Base-by-base conservation (phyloP, 805 yeast species). In the Monosporozyma aerobia region DNA sequence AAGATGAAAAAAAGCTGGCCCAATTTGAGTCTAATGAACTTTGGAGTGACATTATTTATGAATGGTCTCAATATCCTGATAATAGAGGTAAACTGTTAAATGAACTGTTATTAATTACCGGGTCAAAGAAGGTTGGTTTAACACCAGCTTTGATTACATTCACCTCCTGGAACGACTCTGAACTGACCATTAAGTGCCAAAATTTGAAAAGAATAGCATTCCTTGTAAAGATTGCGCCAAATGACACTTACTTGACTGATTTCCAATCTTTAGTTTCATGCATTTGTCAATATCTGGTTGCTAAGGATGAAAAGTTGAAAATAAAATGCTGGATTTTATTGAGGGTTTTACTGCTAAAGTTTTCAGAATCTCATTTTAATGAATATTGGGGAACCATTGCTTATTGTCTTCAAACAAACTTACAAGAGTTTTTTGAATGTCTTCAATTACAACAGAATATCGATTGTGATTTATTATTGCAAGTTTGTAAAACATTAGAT, bases 401-500 rank as follows among this genome's bases (percentile, higher is more conserved):
- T 37, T 82, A 85, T 37, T 80, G 80, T 52, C 65, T 92, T 53
- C 82, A 80, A 51, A 65, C 62, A 14, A 60, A 61, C 44, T 50
- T 68, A 22, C 69, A 65, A 47, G 60, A 58, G 23, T 58, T 67
- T 50, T 65, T 56, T 50, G 71, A 68, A 51, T 54, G 58, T 3
- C 33, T 66, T 22, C 64, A 63, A 43, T 56, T 62, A 30, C 66
- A 63, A 19, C 59, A 56, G 19, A 63, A 65, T 5, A 58, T 63
- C 3, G 67, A 70, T 3, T 55, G 72, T 14, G 62, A 67, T 2
- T 60, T 63, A 3, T 64, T 75, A 3, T 77, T 79, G 30, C 78
- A 79, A 52, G 86, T 85, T 0, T 83, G 89, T 61, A 92, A 90
- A 65, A 70, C 94, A 14, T 71, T 94, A 47, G 99, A 92, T 63